phyloP scores from a whole-genome alignment of 208 protist genomes.

The Trypanosoma melophagium region DNA sequence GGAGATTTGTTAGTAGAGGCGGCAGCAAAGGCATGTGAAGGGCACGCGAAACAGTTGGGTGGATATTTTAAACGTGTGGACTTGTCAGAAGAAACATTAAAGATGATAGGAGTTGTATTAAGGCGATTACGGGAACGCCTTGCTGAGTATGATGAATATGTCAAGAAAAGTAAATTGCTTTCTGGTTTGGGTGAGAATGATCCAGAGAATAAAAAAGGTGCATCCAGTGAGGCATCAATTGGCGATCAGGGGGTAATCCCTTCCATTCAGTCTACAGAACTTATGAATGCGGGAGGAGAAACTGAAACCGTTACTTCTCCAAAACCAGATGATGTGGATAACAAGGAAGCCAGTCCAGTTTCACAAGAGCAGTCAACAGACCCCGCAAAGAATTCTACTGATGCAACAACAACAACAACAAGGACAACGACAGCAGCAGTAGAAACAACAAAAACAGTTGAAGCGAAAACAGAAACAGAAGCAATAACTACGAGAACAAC shows the following conservation, averaged over 20 bases:
- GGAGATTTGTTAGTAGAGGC: conserved; percentile 40
- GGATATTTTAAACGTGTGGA: conserved; percentile 39
- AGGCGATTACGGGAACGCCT: conserved; percentile 35
- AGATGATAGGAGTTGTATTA: conserved; percentile 34
- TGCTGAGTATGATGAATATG: conserved; percentile 24
- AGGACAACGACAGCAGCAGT: too few relatives aligned
- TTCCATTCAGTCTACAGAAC: too few relatives aligned
- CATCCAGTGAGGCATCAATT: not conserved
- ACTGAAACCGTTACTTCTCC: conserved; percentile 7
- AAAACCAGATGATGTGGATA: not conserved
- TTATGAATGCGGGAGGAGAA: conserved; percentile 1
- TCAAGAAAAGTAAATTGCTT: too few relatives aligned
- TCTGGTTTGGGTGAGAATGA: too few relatives aligned
- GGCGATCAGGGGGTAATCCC: too few relatives aligned
- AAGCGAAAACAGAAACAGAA: not conserved
- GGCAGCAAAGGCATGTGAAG: conserved; percentile 41
- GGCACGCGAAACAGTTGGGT: conserved; percentile 42
- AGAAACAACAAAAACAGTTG: not conserved
- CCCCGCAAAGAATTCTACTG: not conserved
- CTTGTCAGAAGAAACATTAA: conserved; percentile 34
- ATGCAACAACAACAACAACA: too few relatives aligned
- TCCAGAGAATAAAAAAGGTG: too few relatives aligned
- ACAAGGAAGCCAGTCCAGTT: not conserved
- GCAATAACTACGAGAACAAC: conserved; percentile 4
- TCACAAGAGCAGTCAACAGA: not conserved